phyloP scores from a whole-genome alignment of 2,329 filamentous ascomycete genomes.

The Colletotrichum orbiculare region DNA sequence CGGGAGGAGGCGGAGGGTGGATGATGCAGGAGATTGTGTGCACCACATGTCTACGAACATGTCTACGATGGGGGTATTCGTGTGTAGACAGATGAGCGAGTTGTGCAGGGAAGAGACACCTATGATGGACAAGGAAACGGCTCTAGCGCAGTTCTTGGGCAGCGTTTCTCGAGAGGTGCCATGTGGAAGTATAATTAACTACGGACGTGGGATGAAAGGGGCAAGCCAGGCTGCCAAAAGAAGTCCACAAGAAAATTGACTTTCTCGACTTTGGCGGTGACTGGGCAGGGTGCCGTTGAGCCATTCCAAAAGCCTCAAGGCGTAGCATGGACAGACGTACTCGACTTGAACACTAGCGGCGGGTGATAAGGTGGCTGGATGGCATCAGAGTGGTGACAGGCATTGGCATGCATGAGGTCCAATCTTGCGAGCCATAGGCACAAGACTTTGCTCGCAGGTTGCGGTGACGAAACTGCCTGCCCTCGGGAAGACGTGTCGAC shows the following conservation, averaged over 20 bases:
- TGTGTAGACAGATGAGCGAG: neutral
- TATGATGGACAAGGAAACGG: neutral
- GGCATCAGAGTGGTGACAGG: conserved; percentile 32
- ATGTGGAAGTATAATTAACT: too few relatives aligned
- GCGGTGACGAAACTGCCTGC: conserved; percentile 23
- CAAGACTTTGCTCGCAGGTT: conserved; percentile 14
- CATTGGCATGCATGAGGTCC: conserved; percentile 31
- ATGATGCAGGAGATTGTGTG: too few relatives aligned
- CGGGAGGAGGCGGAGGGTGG: conserved; percentile 14
- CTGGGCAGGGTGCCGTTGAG: conserved; percentile 22
- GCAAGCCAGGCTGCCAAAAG: conserved; percentile 6
- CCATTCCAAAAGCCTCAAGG: conserved; percentile 24
- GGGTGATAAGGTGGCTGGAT: conserved; percentile 27
- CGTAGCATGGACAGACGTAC: conserved; percentile 19
- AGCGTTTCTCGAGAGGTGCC: too few relatives aligned
- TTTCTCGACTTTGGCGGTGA: conserved; percentile 28
- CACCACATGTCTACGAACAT: too few relatives aligned
- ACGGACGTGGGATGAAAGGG: neutral
- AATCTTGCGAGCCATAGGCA: conserved; percentile 13
- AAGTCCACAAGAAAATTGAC: conserved; percentile 24
- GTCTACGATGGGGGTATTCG: too few relatives aligned
- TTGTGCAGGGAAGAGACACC: neutral
- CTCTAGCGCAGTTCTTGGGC: too few relatives aligned
- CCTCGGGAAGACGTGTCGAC: conserved; percentile 4
- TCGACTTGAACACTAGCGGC: conserved; percentile 20